Conservation (phyloP, 1,284 basidiomycete genomes). For the Tremellales sp. region DNA sequence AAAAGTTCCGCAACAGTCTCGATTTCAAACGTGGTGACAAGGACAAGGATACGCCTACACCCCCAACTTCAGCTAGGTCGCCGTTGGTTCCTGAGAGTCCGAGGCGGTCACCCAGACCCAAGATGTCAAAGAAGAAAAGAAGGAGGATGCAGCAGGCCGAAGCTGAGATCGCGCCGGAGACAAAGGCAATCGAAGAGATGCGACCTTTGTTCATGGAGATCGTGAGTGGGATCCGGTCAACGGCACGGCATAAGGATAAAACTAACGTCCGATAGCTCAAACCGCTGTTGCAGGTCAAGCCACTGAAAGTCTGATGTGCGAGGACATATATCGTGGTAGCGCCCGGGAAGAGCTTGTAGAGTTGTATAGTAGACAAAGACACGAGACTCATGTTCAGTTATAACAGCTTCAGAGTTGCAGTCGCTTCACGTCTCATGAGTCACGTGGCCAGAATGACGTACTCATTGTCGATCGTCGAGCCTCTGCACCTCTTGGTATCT, state of each 20-base stretch:
- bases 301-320: slow-evolving; percentile 4
- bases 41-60: neutral
- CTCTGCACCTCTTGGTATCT: no score
- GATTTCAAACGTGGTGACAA: slow-evolving; percentile 18
- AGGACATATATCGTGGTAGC: no score
- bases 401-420: no score
- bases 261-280: slow-evolving; percentile 8
- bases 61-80: neutral
- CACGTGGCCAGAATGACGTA: no score
- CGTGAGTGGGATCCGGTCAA: slow-evolving; percentile 52
- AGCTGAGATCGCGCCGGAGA: slow-evolving; percentile 66
- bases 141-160: slow-evolving; percentile 48
- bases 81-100: neutral
- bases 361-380: no score
- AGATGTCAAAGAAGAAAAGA: slow-evolving; percentile 32
- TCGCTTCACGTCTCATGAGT: no score
- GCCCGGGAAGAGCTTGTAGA: no score
- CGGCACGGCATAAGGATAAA: neutral
- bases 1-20: slow-evolving; percentile 19
- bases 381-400: no score
- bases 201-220: slow-evolving; percentile 85
- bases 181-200: slow-evolving; percentile 69
- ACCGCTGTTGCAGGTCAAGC: slow-evolving; percentile 21
- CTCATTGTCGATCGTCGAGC: no score
- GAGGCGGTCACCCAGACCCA: neutral